Evolutionary conservation across 441 rosid species (phyloP).

Genomic region (Syzygium syzygioides): DNA sequence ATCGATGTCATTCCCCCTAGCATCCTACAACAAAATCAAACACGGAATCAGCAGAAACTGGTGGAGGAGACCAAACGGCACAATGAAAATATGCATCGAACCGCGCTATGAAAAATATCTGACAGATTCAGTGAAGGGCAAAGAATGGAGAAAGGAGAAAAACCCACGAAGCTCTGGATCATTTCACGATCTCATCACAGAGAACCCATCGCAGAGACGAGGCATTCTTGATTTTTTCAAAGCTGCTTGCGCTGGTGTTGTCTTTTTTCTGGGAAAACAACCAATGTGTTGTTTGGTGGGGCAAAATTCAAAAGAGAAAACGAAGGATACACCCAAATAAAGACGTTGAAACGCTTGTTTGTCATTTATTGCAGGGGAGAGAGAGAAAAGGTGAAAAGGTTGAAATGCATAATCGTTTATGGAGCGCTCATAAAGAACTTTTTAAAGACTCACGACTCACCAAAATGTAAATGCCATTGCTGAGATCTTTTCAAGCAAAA

Average conservation of each 20-base stretch:
- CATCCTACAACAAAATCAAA: conserved; percentile 44
- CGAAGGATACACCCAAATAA: background rate
- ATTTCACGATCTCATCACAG: background rate
- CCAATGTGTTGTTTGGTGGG: background rate
- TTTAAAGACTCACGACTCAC: background rate
- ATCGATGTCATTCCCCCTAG: conserved; percentile 73
- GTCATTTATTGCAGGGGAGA: background rate
- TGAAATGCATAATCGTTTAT: background rate
- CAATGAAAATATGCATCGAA: background rate
- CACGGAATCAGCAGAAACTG: background rate
- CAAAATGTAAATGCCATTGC: background rate
- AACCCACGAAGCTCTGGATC: background rate
- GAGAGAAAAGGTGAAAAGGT: background rate
- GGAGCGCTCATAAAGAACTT: background rate
- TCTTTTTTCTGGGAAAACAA: background rate
- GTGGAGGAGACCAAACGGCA: too few relatives aligned
- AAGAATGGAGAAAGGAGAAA: background rate
- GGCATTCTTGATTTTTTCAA: background rate
- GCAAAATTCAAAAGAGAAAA: background rate
- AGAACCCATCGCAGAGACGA: background rate
- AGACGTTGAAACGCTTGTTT: background rate
- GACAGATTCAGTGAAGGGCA: background rate
- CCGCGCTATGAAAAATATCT: background rate
- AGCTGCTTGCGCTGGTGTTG: background rate
- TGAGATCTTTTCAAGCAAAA: background rate